Evolutionary conservation across 768 basidiomycete genomes (phyloP), one percentile per base, ranked within the genome.

Genomic region (Mycena rebaudengoi): DNA sequence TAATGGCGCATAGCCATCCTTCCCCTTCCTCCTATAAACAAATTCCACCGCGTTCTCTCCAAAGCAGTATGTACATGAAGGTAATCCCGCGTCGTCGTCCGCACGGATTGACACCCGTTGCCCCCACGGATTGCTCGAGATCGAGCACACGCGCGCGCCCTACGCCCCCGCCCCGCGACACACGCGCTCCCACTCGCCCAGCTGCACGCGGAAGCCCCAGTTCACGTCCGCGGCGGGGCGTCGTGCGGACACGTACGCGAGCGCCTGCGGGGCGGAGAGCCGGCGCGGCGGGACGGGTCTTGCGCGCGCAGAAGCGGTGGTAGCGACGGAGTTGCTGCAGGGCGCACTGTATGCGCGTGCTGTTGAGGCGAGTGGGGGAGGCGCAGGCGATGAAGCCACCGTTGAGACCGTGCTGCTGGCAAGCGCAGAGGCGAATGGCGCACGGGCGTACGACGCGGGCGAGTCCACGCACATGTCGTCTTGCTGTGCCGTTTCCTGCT

Each of bases 221-320:
- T 67, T 67, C 11, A 59, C 57, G 53, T 67, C 62, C n/a, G 66
- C 66, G 25, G 52, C 57, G 13, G 66, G 66, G 28, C 66, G 66
- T 16, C 66, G 66, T 37, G 61, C 62, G 40, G 52, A 14, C 29
- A 67, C 57, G 58, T 67, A 67, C 23, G 57, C 57, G 40, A 67
- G 66, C 26, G 66, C 66, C 0, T 61, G 61, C 7, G 58, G 51
- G 20, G 66, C 66, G 46, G 66, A 67, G 56, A 67, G 57, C 48
- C 44, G 44, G 40, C 55, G 37, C n/a, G n/a, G n/a, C n/a, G n/a
- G n/a, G n/a, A n/a, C n/a, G n/a, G n/a, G n/a, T n/a, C n/a, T n/a
- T n/a, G n/a, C n/a, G 28, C 41, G 39, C 35, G 16, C 37, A n/a
- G n/a, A n/a, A n/a, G n/a, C n/a, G 35, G n/a, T 2, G 16, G 29